phyloP scores from a whole-genome alignment of 2,329 filamentous ascomycete genomes.

The Botrytis hyacinthi region DNA sequence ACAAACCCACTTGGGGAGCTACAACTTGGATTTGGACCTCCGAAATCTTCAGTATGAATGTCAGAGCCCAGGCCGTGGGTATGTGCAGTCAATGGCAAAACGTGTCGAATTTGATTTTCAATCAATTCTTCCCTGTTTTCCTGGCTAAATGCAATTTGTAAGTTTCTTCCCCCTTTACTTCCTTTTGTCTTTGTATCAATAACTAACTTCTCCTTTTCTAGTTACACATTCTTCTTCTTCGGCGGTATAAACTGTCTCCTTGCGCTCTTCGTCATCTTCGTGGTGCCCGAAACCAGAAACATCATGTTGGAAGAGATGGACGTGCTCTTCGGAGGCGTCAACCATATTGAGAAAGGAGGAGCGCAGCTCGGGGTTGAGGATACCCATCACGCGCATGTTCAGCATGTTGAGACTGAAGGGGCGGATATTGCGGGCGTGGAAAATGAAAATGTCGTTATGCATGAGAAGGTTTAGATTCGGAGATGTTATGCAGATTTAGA shows the following conservation, averaged over 20 bases:
- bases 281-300: constrained; percentile 55
- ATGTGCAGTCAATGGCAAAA: constrained; percentile 63
- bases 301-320: constrained; percentile 56
- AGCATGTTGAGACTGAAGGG: background rate
- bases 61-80: constrained; percentile 67
- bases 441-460: background rate
- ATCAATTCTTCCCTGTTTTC: constrained; percentile 70
- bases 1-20: constrained; percentile 69
- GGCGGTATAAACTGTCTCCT: constrained; percentile 48
- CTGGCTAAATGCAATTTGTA: constrained; percentile 52
- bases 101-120: constrained; percentile 64
- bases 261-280: constrained; percentile 50
- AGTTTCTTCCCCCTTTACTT: background rate
- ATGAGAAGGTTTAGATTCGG: background rate
- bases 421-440: background rate
- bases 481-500: background rate
- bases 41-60: constrained; percentile 69
- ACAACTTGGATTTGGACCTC: constrained; percentile 71
- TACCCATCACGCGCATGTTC: constrained; percentile 34
- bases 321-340: constrained; percentile 47
- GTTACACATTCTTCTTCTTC: constrained; percentile 50
- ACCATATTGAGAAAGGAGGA: constrained; percentile 37
- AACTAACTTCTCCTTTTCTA: constrained; percentile 16
- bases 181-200: background rate
- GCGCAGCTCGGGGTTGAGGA: constrained; percentile 33